Evolutionary conservation across 2,329 filamentous ascomycete species (phyloP).

Genomic region (Talaromyces sp.): DNA sequence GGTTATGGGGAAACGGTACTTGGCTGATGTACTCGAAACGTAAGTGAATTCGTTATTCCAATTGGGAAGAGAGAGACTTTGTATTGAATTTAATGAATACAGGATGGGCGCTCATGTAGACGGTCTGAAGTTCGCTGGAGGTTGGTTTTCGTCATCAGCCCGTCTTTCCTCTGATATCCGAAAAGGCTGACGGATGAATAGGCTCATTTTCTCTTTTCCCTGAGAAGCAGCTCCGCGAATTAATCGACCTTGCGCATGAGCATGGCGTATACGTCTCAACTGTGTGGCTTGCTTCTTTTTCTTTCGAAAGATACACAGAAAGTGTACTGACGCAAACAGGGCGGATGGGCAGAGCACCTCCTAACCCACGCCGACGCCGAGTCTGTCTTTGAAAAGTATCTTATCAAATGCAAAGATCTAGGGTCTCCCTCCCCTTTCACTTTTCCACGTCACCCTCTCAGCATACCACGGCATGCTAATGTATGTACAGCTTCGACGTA

Average conservation of each 20-base stretch:
- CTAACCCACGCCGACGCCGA: constrained; percentile 47
- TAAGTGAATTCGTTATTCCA: constrained; percentile 22
- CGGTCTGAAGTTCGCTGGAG: constrained; percentile 54
- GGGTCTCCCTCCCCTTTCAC: constrained; percentile 31
- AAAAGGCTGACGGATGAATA: constrained; percentile 16
- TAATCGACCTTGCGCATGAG: constrained; percentile 50
- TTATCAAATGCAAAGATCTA: constrained; percentile 51
- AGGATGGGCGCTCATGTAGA: constrained; percentile 54
- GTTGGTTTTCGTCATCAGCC: constrained; percentile 20
- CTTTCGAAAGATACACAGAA: neutral
- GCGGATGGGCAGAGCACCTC: constrained; percentile 54
- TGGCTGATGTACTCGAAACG: constrained; percentile 54
- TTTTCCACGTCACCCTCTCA: too few relatives aligned
- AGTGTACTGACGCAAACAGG: constrained; percentile 29
- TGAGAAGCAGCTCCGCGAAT: constrained; percentile 44
- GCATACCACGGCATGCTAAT: neutral
- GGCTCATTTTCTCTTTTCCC: constrained; percentile 52
- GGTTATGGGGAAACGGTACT: constrained; percentile 52
- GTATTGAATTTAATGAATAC: neutral
- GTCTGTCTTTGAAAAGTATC: constrained; percentile 50
- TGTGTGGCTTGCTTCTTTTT: constrained; percentile 25
- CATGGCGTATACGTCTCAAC: constrained; percentile 54
- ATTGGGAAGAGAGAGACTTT: neutral
- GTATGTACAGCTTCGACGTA: constrained; percentile 47
- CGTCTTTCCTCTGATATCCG: too few relatives aligned